These are phyloP conservation scores for Epichloe glyceriae DNA, from an alignment of 2,329 filamentous ascomycete genomes.

Conservation along the genomic window DNA sequence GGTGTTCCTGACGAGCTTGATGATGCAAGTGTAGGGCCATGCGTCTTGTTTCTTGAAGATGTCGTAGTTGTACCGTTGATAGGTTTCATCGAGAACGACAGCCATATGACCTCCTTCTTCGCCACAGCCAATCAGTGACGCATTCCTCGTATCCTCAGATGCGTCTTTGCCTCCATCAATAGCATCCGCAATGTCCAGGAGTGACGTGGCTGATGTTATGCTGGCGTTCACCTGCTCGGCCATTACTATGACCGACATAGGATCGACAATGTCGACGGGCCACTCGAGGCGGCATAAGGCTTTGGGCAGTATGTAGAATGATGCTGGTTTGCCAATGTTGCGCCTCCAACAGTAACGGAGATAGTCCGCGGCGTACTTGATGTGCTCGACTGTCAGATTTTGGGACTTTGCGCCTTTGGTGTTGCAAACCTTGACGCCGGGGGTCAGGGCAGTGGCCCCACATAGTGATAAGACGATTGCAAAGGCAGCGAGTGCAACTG, in stretches of 20 bases:
- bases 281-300: slow-evolving; percentile 12
- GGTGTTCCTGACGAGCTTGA: background rate
- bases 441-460: too few relatives aligned
- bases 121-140: slow-evolving; percentile 15
- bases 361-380: background rate
- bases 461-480: too few relatives aligned
- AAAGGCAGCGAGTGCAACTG: too few relatives aligned
- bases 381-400: background rate
- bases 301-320: slow-evolving; percentile 8
- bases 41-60: too few relatives aligned
- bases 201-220: slow-evolving; percentile 10
- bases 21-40: slow-evolving; percentile 1
- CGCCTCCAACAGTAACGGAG: slow-evolving; percentile 1
- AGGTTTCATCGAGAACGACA: background rate
- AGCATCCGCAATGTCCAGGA: slow-evolving; percentile 12
- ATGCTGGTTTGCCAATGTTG: background rate
- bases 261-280: slow-evolving; percentile 1
- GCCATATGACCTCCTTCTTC: slow-evolving; percentile 11
- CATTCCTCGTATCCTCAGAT: background rate
- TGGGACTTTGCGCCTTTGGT: background rate
- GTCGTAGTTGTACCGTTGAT: accelerated
- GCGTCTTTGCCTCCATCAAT: slow-evolving; percentile 11
- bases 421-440: too few relatives aligned
- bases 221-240: slow-evolving; percentile 8
- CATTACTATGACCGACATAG: background rate